Conservation (phyloP, 2,329 filamentous ascomycete species). For the Aspergillus calidoustus region DNA sequence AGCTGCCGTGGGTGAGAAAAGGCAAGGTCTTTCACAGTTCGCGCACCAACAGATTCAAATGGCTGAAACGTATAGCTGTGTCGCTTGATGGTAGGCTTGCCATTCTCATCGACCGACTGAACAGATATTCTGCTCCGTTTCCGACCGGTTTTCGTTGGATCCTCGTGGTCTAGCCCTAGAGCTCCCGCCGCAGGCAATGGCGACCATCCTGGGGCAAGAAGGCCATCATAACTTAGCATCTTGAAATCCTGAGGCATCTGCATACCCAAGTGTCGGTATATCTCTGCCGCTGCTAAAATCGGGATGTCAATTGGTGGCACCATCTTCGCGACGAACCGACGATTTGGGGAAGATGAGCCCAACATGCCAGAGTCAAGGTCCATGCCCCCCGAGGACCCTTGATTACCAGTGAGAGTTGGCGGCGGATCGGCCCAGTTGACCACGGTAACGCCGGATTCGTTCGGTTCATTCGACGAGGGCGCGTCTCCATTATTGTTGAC, state of each 20-base stretch:
- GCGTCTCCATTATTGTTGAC: constrained; percentile 30
- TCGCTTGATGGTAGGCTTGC: constrained; percentile 34
- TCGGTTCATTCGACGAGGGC: constrained; percentile 25
- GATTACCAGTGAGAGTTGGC: constrained; percentile 38
- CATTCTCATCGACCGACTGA: constrained; percentile 36
- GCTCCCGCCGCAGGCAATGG: constrained; percentile 27
- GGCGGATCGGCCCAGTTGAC: constrained; percentile 48
- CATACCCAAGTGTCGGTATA: constrained; percentile 46
- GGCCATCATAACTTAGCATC: constrained; percentile 43
- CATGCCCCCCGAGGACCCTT: constrained; percentile 40
- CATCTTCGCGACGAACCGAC: constrained; percentile 50
- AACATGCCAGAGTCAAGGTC: constrained; percentile 44
- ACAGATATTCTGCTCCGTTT: constrained; percentile 41
- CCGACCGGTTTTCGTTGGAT: constrained; percentile 32
- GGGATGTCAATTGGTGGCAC: constrained; percentile 50
- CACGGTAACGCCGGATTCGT: constrained; percentile 31
- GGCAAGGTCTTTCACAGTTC: constrained; percentile 46
- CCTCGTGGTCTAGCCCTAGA: constrained; percentile 31
- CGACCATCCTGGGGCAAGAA: constrained; percentile 42
- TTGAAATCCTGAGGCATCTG: constrained; percentile 47
- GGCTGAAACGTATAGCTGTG: constrained; percentile 51
- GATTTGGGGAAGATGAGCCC: constrained; percentile 44
- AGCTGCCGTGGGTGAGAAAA: constrained; percentile 53
- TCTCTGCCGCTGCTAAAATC: constrained; percentile 45
- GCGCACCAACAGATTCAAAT: constrained; percentile 46